phyloP scores from a whole-genome alignment of 2,329 filamentous ascomycete genomes.

The Colletotrichum sp. region DNA sequence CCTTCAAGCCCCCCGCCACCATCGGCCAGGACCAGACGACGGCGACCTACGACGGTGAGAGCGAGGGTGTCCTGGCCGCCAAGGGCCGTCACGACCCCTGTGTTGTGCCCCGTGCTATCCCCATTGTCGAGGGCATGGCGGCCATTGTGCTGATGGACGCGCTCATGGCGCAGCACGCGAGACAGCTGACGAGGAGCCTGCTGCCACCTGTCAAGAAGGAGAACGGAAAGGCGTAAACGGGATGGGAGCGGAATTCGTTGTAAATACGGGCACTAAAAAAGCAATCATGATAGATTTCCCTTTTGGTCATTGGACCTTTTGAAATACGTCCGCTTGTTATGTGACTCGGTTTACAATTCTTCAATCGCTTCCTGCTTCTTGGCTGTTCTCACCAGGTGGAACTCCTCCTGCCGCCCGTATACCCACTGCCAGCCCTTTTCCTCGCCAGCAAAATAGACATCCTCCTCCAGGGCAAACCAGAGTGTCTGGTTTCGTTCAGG shows the following conservation, averaged over 20 bases:
- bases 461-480: slow-evolving; percentile 54
- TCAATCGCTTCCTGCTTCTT: background rate
- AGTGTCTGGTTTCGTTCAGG: slow-evolving; percentile 48
- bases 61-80: slow-evolving; percentile 79
- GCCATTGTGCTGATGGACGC: slow-evolving; percentile 87
- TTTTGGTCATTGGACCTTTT: background rate
- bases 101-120: slow-evolving; percentile 86
- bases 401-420: slow-evolving; percentile 49
- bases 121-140: slow-evolving; percentile 92
- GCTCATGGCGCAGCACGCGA: slow-evolving; percentile 78
- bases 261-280: slow-evolving; percentile 17
- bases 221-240: background rate
- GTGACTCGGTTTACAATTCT: background rate
- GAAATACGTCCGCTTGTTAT: background rate
- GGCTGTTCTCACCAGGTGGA: slow-evolving; percentile 38
- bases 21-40: slow-evolving; percentile 90
- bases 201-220: slow-evolving; percentile 18
- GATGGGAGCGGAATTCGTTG: background rate
- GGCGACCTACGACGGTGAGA: slow-evolving; percentile 74
- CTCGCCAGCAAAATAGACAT: slow-evolving; percentile 50
- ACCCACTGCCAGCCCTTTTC: slow-evolving; percentile 51
- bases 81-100: slow-evolving; percentile 96
- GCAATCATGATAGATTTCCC: slow-evolving; percentile 10
- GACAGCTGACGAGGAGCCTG: slow-evolving; percentile 35
- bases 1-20: slow-evolving; percentile 93